phyloP scores from a whole-genome alignment of 257 asterid genomes.

The Solanum commersonii region DNA sequence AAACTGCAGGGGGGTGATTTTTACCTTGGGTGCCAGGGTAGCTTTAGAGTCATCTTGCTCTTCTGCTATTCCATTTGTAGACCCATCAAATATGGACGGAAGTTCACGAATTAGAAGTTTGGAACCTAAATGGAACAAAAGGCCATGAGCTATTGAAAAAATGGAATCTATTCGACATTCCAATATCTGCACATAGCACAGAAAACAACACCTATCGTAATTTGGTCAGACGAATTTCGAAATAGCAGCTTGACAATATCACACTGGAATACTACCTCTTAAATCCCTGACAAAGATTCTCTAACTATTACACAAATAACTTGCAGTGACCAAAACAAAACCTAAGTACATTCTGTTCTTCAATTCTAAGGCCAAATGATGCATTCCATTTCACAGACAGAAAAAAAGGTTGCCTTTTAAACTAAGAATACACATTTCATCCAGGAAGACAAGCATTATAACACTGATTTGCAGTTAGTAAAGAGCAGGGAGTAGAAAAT shows the following conservation, averaged over 20 bases:
- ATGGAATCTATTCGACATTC: background rate
- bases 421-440: background rate
- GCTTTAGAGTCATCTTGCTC: constrained; percentile 73
- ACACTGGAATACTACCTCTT: background rate
- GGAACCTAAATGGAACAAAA: constrained; percentile 45
- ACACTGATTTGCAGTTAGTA: background rate
- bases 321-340: background rate
- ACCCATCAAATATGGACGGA: constrained; percentile 76
- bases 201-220: background rate
- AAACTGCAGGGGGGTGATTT: background rate
- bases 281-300: background rate
- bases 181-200: background rate
- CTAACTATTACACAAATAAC: background rate
- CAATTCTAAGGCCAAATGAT: background rate
- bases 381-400: background rate
- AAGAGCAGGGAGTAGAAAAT: background rate
- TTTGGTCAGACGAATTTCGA: background rate
- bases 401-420: background rate
- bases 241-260: background rate
- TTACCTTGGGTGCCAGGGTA: constrained; percentile 87
- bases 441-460: background rate
- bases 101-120: constrained; percentile 76
- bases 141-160: background rate
- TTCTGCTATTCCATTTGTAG: constrained; percentile 64
- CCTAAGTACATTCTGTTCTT: background rate